Conservation (phyloP, 257 asterid genomes). For the Nicotiana noctiflora region DNA sequence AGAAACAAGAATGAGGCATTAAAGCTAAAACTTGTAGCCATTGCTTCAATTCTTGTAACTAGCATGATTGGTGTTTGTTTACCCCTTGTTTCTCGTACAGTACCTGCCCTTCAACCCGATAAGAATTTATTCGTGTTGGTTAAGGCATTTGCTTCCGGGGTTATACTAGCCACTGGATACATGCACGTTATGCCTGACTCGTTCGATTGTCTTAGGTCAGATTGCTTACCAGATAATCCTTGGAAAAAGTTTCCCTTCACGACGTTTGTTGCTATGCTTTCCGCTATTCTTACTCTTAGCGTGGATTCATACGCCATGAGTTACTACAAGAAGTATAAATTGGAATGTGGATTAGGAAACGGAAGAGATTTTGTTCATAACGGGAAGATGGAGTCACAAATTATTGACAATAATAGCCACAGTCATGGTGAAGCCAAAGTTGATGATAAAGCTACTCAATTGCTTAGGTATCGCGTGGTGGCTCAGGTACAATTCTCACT, state of each 20-base stretch:
- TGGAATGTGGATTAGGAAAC: neutral
- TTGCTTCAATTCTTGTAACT: conserved; percentile 21
- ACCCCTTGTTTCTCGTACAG: conserved; percentile 19
- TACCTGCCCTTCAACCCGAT: conserved; percentile 28
- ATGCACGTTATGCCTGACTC: conserved; percentile 43
- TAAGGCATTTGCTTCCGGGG: conserved; percentile 38
- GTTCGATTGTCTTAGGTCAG: conserved; percentile 21
- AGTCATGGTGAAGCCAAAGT: neutral
- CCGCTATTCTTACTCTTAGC: conserved; percentile 26
- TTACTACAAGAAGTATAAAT: conserved; percentile 11
- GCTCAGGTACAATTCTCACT: conserved; percentile 15
- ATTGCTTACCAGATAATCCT: conserved; percentile 30
- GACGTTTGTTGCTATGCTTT: conserved; percentile 38
- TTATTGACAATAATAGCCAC: neutral
- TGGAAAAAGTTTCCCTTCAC: conserved; percentile 37
- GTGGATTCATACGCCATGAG: conserved; percentile 38
- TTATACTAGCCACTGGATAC: conserved; percentile 39
- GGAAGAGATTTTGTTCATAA: neutral
- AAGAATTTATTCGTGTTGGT: conserved; percentile 22
- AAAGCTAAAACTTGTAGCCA: conserved; percentile 30
- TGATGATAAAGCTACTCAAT: conserved; percentile 3
- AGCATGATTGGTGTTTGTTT: conserved; percentile 35
- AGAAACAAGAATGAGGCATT: conserved; percentile 12
- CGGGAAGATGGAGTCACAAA: conserved; percentile 12
- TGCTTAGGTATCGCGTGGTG: conserved; percentile 17